A percentile compares a stretch with the other conserved stretches of the same genome.
These are phyloP conservation scores for Penicillium glabrum DNA, from an alignment of 2,329 filamentous ascomycete genomes.

Conservation along the genomic window DNA sequence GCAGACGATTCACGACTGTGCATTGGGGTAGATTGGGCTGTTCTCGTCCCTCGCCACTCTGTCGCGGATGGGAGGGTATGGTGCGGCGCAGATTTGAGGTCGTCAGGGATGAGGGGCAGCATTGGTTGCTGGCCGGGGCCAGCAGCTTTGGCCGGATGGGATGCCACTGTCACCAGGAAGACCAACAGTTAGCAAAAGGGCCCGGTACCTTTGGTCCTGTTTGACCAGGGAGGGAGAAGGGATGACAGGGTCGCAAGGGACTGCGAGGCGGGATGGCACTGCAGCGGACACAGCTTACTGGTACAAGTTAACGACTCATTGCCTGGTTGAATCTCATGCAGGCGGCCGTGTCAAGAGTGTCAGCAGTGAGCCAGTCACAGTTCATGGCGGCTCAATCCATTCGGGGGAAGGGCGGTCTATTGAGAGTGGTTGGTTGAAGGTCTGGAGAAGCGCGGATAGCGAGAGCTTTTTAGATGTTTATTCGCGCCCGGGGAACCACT, in stretches of 20 bases:
- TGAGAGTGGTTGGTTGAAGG: constrained; percentile 1
- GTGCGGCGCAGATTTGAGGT: constrained; percentile 37
- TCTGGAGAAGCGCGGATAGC: constrained; percentile 8
- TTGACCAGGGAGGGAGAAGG: background rate
- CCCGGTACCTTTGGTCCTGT: background rate
- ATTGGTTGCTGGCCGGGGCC: constrained; percentile 38
- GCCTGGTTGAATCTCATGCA: constrained; percentile 15
- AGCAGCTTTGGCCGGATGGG: constrained; percentile 39
- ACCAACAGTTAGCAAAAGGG: constrained; percentile 3
- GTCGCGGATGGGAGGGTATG: constrained; percentile 38
- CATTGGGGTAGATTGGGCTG: constrained; percentile 37
- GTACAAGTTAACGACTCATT: constrained; percentile 18
- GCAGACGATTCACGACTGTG: constrained; percentile 47
- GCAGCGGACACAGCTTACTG: constrained; percentile 11
- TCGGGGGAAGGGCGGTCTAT: constrained; percentile 1
- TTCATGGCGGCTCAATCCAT: constrained; percentile 18
- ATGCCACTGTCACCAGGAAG: constrained; percentile 30
- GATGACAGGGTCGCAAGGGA: constrained; percentile 10
- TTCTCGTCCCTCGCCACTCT: constrained; percentile 39
- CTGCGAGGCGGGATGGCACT: constrained; percentile 1
- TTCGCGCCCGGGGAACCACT: constrained; percentile 16
- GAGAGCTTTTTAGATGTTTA: constrained; percentile 16
- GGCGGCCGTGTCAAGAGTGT: constrained; percentile 14
- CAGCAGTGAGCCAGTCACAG: constrained; percentile 8
- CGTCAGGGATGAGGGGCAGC: constrained; percentile 44